Evolutionary conservation across 75 land plant genomes (phyloP), one percentile per base, ranked within the genome.

Genomic region (Isoetes taiwanensis): DNA sequence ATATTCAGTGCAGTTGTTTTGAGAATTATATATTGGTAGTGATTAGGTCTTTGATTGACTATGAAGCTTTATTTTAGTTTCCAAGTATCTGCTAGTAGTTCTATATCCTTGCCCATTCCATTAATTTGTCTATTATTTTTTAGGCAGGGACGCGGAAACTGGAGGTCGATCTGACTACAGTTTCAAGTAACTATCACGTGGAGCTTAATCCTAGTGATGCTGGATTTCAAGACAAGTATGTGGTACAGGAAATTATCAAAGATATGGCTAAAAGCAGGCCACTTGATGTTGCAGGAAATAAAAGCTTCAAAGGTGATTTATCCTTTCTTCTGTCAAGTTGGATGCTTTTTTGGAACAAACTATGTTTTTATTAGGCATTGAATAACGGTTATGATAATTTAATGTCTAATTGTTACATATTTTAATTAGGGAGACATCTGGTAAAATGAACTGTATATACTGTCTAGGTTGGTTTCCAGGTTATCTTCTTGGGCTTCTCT

Each of bases 121-220:
- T n/a, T n/a, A 21, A 9, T 27, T 46, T 4, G 10, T 42, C 23
- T 19, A 23, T 54, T 20, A 32, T 8, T 2, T 30, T 66, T 55
- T 79, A 93, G 98, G 83, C 85, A 66, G 96, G 96, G 37, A 69
- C 70, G 23, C 72, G 98, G 35, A 84, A 76, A 24, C 67, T 93
- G 59, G 98, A 93, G 32, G 41, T 93, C 19, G 95, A 93, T 71
- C 57, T 93, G 28, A 81, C 98, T 11, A 93, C 85, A 29, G 52
- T 93, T 3, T 83, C 98, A 41, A 88, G 98, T 53, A 76, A 79
- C 43, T 69, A 87, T 52, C 98, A 93, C 60, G 80, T 93, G 43
- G 98, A 93, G 67, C 32, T 93, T 48, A 93, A 62, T 68, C 98
- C 98, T 0, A 76, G 98, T 71, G 98, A 93, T 79, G 98, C 80